Percentiles rank a stretch among this genome's conserved stretches.
Evolutionary conservation across 2,329 filamentous ascomycete genomes (phyloP).

Genomic region (Rhynchosporium graminicola): DNA sequence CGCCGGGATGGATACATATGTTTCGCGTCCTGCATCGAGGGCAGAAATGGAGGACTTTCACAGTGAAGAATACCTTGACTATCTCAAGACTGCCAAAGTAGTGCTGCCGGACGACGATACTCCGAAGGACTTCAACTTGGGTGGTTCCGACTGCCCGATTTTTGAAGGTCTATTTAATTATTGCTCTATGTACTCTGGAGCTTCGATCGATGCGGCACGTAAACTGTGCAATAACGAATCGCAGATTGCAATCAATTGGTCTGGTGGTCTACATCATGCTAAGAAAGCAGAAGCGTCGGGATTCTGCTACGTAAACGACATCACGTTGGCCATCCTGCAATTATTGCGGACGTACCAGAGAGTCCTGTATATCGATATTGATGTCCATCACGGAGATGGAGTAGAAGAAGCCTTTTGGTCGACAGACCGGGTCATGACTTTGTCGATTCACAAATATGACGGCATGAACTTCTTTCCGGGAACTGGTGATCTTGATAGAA

Average conservation of each 20-base stretch:
- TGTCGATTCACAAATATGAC: constrained; percentile 97
- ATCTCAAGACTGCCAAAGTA: constrained; percentile 72
- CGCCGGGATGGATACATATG: constrained; percentile 93
- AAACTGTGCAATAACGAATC: constrained; percentile 85
- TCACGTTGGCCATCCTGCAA: constrained; percentile 89
- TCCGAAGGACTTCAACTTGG: constrained; percentile 72
- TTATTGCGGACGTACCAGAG: constrained; percentile 79
- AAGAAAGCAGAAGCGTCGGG: constrained; percentile 92
- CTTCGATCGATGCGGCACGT: constrained; percentile 85
- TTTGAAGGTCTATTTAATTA: constrained; percentile 97
- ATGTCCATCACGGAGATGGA: constrained; percentile 88
- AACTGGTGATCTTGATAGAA: constrained; percentile 83
- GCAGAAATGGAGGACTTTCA: constrained; percentile 90
- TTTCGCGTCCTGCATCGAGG: constrained; percentile 78
- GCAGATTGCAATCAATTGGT: constrained; percentile 97
- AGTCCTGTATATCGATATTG: constrained; percentile 92
- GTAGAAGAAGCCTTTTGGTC: constrained; percentile 91
- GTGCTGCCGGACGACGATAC: constrained; percentile 67
- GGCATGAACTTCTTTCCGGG: constrained; percentile 83
- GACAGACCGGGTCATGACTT: constrained; percentile 85
- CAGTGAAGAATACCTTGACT: constrained; percentile 85
- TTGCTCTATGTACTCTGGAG: constrained; percentile 89
- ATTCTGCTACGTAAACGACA: constrained; percentile 99
- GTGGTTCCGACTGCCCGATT: constrained; percentile 89
- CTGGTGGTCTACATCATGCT: constrained; percentile 92